A percentile compares a stretch with the other conserved stretches of the same genome.
These are phyloP conservation scores for Penicillium subrubescens DNA, from an alignment of 495 filamentous ascomycete genomes.

Conservation along the genomic window DNA sequence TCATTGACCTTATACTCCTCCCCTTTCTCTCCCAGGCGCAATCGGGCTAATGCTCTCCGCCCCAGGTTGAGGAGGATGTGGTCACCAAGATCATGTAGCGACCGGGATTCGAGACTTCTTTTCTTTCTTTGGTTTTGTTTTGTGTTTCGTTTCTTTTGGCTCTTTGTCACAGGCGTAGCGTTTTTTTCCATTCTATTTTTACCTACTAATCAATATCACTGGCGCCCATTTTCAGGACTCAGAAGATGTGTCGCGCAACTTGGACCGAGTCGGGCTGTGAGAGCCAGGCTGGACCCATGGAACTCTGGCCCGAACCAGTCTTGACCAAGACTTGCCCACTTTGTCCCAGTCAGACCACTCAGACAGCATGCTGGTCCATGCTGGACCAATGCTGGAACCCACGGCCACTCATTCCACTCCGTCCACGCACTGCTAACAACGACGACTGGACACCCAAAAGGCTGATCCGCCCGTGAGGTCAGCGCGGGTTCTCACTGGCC, in stretches of 20 bases:
- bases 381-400: background rate
- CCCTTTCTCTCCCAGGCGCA: slow-evolving; percentile 15
- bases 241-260: slow-evolving; percentile 32
- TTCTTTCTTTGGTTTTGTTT: slow-evolving; percentile 23
- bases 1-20: background rate
- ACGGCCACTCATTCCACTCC: slow-evolving; percentile 1
- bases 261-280: slow-evolving; percentile 34
- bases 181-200: slow-evolving; percentile 10
- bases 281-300: slow-evolving; percentile 1
- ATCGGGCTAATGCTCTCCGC: slow-evolving; percentile 59
- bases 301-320: slow-evolving; percentile 24
- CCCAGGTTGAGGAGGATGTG: slow-evolving; percentile 89
- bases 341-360: background rate
- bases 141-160: slow-evolving; percentile 17
- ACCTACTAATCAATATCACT: slow-evolving; percentile 45
- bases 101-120: slow-evolving; percentile 11
- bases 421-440: background rate
- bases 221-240: slow-evolving; percentile 31
- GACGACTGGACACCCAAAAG: slow-evolving; percentile 1
- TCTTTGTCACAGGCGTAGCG: slow-evolving; percentile 30
- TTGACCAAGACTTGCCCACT: background rate
- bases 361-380: background rate
- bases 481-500: slow-evolving; percentile 48
- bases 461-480: slow-evolving; percentile 41
- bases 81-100: slow-evolving; percentile 92